Evolutionary conservation across 2,329 filamentous ascomycete genomes (phyloP).

Genomic region (Ceratocystis smalleyi): DNA sequence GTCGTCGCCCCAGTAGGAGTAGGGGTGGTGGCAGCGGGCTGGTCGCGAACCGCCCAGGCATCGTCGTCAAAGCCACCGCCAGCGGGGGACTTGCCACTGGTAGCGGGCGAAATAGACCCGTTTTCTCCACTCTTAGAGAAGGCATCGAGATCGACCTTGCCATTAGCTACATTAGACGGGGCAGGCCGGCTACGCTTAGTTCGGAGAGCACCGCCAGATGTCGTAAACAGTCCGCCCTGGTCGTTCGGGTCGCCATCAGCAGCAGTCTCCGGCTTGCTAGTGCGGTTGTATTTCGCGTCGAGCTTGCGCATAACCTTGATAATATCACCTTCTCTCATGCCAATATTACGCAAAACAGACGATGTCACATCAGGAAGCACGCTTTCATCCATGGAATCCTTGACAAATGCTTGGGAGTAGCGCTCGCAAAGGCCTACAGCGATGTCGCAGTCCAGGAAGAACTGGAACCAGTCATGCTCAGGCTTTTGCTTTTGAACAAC

Average conservation of each 20-base stretch:
- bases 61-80: slow-evolving; percentile 75
- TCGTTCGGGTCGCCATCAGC: slow-evolving; percentile 45
- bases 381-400: slow-evolving; percentile 92
- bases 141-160: slow-evolving; percentile 74
- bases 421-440: slow-evolving; percentile 85
- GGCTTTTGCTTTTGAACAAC: slow-evolving; percentile 44
- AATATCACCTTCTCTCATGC: slow-evolving; percentile 92
- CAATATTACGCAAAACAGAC: slow-evolving; percentile 66
- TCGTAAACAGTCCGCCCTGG: slow-evolving; percentile 65
- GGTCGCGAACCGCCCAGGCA: slow-evolving; percentile 82
- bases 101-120: slow-evolving; percentile 18
- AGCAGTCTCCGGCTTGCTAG: slow-evolving; percentile 37
- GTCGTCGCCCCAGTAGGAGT: neutral
- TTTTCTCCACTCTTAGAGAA: slow-evolving; percentile 46
- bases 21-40: neutral
- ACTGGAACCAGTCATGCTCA: slow-evolving; percentile 97
- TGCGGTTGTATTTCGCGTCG: slow-evolving; percentile 63
- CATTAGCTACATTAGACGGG: slow-evolving; percentile 69
- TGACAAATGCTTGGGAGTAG: slow-evolving; percentile 75
- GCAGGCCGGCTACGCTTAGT: slow-evolving; percentile 92
- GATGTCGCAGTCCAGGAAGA: slow-evolving; percentile 86
- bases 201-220: slow-evolving; percentile 72
- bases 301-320: slow-evolving; percentile 84
- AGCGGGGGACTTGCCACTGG: slow-evolving; percentile 20
- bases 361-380: slow-evolving; percentile 80